Conservation (phyloP, 805 yeast species). For the Yarrowia keelungensis region DNA sequence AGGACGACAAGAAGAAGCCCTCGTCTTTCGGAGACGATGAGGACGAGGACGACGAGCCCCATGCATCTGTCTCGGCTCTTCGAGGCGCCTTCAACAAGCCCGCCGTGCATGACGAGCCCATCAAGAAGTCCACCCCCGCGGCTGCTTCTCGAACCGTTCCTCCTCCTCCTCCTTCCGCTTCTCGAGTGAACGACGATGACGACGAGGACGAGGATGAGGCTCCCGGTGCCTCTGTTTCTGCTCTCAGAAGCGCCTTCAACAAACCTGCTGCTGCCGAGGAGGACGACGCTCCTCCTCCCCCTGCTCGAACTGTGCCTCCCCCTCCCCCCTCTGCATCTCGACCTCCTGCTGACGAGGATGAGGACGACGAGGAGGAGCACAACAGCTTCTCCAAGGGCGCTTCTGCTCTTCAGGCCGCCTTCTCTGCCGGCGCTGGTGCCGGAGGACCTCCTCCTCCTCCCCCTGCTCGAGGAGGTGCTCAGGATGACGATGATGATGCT, state of each 20-base stretch:
- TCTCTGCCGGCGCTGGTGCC: conserved; percentile 41
- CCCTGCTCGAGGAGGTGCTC: conserved; percentile 40
- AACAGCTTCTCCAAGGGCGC: conserved; percentile 39
- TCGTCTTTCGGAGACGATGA: conserved; percentile 42
- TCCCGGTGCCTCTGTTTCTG: conserved; percentile 20
- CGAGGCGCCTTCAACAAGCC: conserved; percentile 34
- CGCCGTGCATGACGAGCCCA: conserved; percentile 26
- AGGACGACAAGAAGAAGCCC: conserved; percentile 43
- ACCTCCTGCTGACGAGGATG: conserved; percentile 40
- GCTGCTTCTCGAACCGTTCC: conserved; percentile 39
- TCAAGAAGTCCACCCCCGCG: conserved; percentile 38
- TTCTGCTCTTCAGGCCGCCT: conserved; percentile 40
- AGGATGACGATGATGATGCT: conserved; percentile 43
- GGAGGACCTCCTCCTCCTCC: conserved; percentile 41
- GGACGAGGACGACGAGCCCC: conserved; percentile 26
- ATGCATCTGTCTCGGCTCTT: conserved; percentile 23
- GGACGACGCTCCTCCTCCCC: conserved; percentile 39
- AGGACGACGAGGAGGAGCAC: conserved; percentile 40
- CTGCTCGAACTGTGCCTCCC: conserved; percentile 43
- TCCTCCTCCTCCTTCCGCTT: conserved; percentile 44
- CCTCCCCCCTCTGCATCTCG: conserved; percentile 46
- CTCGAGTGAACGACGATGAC: conserved; percentile 40
- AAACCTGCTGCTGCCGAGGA: conserved; percentile 13
- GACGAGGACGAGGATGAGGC: conserved; percentile 34
- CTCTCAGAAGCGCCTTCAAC: conserved; percentile 29